Conservation (phyloP, 345 rosid genomes). For the Combretum micranthum region DNA sequence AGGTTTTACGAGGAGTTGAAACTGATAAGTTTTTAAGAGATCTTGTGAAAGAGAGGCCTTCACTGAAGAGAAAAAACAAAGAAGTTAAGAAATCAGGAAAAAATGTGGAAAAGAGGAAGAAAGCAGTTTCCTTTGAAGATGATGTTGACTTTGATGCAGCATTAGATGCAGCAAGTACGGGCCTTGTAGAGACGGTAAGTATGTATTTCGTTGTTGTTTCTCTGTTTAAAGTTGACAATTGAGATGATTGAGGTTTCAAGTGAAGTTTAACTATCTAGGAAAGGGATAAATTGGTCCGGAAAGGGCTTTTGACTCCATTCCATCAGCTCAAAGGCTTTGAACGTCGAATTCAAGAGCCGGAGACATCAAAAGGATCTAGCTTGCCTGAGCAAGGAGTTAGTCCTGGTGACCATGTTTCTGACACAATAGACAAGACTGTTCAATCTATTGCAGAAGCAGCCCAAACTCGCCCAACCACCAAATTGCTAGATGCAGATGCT, state of each 20-base stretch:
- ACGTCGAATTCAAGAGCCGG: slow-evolving; percentile 68
- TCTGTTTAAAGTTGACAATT: background rate
- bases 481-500: slow-evolving; percentile 62
- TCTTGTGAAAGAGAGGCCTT: slow-evolving; percentile 57
- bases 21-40: slow-evolving; percentile 32
- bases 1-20: slow-evolving; percentile 20
- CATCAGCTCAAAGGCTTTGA: slow-evolving; percentile 91
- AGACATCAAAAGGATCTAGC: slow-evolving; percentile 28
- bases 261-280: slow-evolving; percentile 38
- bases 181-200: slow-evolving; percentile 88
- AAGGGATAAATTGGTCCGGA: slow-evolving; percentile 94
- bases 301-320: slow-evolving; percentile 94
- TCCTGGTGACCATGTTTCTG: slow-evolving; percentile 35
- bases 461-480: slow-evolving; percentile 79
- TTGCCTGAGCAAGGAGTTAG: slow-evolving; percentile 35
- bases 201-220: background rate
- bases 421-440: slow-evolving; percentile 52
- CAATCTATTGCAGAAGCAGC: slow-evolving; percentile 58
- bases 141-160: slow-evolving; percentile 84
- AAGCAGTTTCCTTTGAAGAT: slow-evolving; percentile 56
- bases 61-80: slow-evolving; percentile 47
- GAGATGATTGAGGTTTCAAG: slow-evolving; percentile 1
- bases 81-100: slow-evolving; percentile 30
- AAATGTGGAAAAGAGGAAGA: slow-evolving; percentile 41
- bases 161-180: slow-evolving; percentile 75